Base-by-base conservation (phyloP, 345 rosid genomes). In the Erodium maritimum region DNA sequence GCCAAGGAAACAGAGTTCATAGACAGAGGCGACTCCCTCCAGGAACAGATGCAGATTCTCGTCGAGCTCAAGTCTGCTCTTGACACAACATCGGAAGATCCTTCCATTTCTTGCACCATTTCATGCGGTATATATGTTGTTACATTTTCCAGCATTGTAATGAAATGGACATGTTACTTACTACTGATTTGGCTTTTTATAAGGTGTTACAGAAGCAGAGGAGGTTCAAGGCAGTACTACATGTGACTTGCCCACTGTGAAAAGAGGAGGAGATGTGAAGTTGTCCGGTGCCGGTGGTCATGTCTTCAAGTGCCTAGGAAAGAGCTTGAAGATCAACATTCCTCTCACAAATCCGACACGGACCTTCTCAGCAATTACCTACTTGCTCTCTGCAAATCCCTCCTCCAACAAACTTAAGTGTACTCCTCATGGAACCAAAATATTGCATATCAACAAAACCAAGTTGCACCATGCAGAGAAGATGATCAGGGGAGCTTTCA, bases 11-110 rank as follows among this genome's bases (percentile, higher is more conserved):
- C 77, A 52, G 96, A 87, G 78, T 90, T 94, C 76, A 19, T 87
- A 78, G 95, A 84, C 24, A 90, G 99, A 76, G 95, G 88, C 22
- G 97, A 90, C 13, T 72, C 75, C 21, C 65, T 90, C 78, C 90
- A 80, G 83, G 81, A 84, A 67, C 99, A 94, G 70, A 69, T 90
- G 87, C 83, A 86, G 67, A 84, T 90, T 65, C 97, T 90, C 56
- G 63, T 65, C 51, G 84, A 90, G 61, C 86, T 94, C 67, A 85
- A 79, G 69, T 55, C 71, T 37, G 82, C 83, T n/a, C 65, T 90
- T 12, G 54, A 79, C 76, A 63, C 79, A 79, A 55, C 75, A 77
- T 64, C 75, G 69, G 99, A 93, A 63, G 99, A 89, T 51, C 73
- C 68, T 45, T 87, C 99, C 0, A 75, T 87, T 60, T 80, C 94